These are phyloP conservation scores for Irpex sp. DNA, from an alignment of 1,284 basidiomycete genomes.

Conservation along the genomic window DNA sequence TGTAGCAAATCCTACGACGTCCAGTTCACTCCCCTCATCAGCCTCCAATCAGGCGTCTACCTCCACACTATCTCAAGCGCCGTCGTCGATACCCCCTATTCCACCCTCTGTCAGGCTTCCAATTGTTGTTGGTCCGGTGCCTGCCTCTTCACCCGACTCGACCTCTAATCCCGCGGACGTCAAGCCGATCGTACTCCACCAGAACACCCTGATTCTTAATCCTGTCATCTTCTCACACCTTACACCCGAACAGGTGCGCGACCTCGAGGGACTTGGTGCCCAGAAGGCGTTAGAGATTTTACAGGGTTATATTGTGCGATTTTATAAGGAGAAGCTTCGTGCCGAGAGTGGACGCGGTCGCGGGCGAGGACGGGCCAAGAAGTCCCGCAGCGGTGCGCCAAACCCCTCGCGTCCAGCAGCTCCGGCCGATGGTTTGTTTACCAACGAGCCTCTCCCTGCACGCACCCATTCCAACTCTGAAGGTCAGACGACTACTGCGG, in stretches of 20 bases:
- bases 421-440: slow-evolving; percentile 26
- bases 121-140: slow-evolving; percentile 58
- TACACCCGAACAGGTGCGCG: slow-evolving; percentile 66
- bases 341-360: slow-evolving; percentile 42
- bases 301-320: slow-evolving; percentile 81
- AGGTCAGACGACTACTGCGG: not conserved
- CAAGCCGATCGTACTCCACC: slow-evolving; percentile 80
- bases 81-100: slow-evolving; percentile 25
- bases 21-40: not conserved
- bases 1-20: not conserved
- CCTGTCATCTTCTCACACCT: slow-evolving; percentile 83
- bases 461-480: slow-evolving; percentile 19
- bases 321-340: slow-evolving; percentile 75
- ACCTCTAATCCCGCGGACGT: slow-evolving; percentile 32
- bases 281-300: slow-evolving; percentile 80
- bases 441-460: slow-evolving; percentile 33
- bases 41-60: slow-evolving; percentile 13
- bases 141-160: slow-evolving; percentile 30
- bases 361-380: slow-evolving; percentile 34
- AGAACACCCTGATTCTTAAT: slow-evolving; percentile 80
- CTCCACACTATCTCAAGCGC: slow-evolving; percentile 23
- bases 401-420: not conserved
- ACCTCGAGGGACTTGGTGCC: slow-evolving; percentile 79
- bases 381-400: slow-evolving; percentile 28
- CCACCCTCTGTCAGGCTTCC: slow-evolving; percentile 47